Evolutionary conservation across 345 rosid species (phyloP).

Genomic region (Populus pruinosa): DNA sequence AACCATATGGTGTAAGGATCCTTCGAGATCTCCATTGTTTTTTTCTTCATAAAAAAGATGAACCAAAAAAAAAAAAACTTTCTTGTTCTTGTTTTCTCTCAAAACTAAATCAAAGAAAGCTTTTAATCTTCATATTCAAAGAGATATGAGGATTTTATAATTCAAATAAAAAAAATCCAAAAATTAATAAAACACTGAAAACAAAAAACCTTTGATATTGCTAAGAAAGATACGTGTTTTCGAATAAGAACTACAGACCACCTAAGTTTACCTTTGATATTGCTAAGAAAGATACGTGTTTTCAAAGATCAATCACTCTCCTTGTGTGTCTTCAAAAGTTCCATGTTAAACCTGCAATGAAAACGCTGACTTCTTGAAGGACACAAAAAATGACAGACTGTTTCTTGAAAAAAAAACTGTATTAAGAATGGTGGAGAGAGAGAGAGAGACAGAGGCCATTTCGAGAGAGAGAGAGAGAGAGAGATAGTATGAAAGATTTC

Average conservation of each 20-base stretch:
- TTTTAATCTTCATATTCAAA: background rate
- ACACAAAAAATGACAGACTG: background rate
- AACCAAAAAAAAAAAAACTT: background rate
- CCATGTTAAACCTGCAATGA: constrained; percentile 1
- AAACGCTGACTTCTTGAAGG: background rate
- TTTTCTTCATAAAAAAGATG: background rate
- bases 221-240: no score
- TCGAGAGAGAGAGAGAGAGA: background rate
- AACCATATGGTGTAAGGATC: background rate
- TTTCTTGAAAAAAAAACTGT: background rate
- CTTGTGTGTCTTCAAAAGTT: background rate
- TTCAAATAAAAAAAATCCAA: background rate
- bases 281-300: background rate
- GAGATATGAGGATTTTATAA: background rate
- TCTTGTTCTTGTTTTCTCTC: background rate
- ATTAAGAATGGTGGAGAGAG: background rate
- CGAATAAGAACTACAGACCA: background rate
- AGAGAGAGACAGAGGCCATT: background rate
- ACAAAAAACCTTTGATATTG: background rate
- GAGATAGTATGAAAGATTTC: background rate
- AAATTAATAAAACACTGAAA: background rate
- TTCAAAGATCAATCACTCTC: background rate
- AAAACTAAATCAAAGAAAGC: background rate
- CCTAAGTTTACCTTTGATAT: background rate
- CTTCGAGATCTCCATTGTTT: background rate